Evolutionary conservation across 192 early-diverging fungal species (phyloP).

Genomic region (Radiomyces spectabilis): DNA sequence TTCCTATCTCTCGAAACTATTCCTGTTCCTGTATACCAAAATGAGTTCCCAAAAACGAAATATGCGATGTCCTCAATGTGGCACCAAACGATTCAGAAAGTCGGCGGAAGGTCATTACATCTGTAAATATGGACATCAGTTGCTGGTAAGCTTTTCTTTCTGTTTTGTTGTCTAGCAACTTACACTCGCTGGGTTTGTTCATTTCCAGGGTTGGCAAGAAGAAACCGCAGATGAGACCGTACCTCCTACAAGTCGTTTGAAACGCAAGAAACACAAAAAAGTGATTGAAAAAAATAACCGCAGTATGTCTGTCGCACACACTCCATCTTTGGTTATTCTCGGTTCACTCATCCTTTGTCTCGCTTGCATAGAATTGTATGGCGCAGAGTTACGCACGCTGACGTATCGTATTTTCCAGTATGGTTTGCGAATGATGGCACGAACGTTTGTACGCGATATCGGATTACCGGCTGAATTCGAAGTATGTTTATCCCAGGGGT

Average conservation of each 20-base stretch:
- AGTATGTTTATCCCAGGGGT: not conserved
- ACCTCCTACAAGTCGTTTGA: too few species aligned
- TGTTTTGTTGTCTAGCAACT: not conserved
- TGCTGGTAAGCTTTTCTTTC: conserved; percentile 6
- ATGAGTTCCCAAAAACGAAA: not conserved
- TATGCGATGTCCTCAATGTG: conserved; percentile 17
- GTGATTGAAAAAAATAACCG: not conserved
- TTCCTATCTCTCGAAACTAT: not conserved
- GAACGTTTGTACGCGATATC: conserved; percentile 13
- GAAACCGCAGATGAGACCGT: conserved; percentile 8
- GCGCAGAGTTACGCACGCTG: not conserved
- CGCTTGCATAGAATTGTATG: conserved; percentile 4
- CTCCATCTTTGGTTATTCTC: not conserved
- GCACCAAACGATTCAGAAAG: conserved; percentile 6
- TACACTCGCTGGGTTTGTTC: not conserved
- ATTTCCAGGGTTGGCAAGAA: conserved; percentile 12
- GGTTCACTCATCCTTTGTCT: not conserved
- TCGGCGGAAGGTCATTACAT: conserved; percentile 7
- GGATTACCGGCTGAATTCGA: conserved; percentile 22
- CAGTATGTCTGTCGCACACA: not conserved
- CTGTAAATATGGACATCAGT: conserved; percentile 30
- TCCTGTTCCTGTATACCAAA: not conserved
- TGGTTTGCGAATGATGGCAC: conserved; percentile 1
- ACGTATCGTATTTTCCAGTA: conserved; percentile 12
- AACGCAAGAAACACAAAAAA: not conserved